A percentile compares a stretch with the other conserved stretches of the same genome.
Evolutionary conservation across 345 rosid species (phyloP).

Genomic region (Salix koriyanagi): DNA sequence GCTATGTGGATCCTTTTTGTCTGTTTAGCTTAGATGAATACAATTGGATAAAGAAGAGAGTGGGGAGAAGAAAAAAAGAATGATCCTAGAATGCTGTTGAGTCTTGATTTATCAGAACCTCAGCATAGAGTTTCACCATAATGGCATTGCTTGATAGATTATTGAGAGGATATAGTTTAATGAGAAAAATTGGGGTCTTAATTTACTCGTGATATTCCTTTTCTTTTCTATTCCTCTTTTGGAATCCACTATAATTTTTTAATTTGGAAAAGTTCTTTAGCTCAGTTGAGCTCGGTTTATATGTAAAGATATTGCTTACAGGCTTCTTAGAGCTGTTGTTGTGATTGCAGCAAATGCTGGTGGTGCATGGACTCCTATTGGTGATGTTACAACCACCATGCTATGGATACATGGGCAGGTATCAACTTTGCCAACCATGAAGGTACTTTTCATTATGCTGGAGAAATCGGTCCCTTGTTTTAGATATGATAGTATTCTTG

Average conservation of each 20-base stretch:
- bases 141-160: too few relatives aligned
- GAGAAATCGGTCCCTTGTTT: not conserved
- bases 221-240: not conserved
- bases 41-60: too few relatives aligned
- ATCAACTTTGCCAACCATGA: conserved; percentile 79
- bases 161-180: too few relatives aligned
- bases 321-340: conserved; percentile 91
- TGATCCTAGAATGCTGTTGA: too few relatives aligned
- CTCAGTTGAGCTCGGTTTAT: not conserved
- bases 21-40: too few relatives aligned
- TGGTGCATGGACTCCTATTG: conserved; percentile 99
- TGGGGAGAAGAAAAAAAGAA: too few relatives aligned
- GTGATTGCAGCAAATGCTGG: conserved; percentile 98
- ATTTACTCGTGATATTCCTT: not conserved
- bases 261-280: not conserved
- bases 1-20: too few relatives aligned
- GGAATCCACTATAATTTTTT: not conserved
- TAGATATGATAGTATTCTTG: not conserved
- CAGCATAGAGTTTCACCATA: too few relatives aligned
- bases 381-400: conserved; percentile 98
- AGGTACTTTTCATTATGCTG: conserved; percentile 42
- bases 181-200: too few relatives aligned
- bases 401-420: conserved; percentile 98
- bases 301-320: conserved; percentile 25
- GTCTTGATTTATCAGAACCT: too few relatives aligned